Base-by-base conservation (phyloP, 2,329 filamentous ascomycete species). In the Simplicillium sp. region DNA sequence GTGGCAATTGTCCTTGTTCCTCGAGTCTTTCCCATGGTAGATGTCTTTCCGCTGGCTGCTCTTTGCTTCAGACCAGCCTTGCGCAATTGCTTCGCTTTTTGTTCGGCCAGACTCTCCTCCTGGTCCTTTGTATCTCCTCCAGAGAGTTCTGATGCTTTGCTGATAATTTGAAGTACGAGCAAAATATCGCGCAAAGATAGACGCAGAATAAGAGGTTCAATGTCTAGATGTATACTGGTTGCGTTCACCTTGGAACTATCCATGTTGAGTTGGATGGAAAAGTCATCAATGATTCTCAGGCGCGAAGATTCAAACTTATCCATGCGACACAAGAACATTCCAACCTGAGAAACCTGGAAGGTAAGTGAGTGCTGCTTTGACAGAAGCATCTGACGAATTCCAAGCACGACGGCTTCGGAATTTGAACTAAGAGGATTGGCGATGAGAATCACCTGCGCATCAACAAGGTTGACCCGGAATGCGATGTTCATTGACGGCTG, bases 281-380 rank as follows among this genome's bases (percentile, higher is more conserved):
- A 98, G 60, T 98, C 89, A 56, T 99, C 94, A 28, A 99, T 77
- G 46, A 99, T 95, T 14, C 92, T 81, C 36, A 98, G 72, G 31
- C 87, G 80, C 33, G 83, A 89, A 3, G 85, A 88, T 50, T 98
- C 90, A 51, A 97, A 97, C 47, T 82, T 86, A 60, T 99, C 94
- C 92, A 99, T 98, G 11, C 92, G 84, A 57, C 94, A 98, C 28
- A 98, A 64, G 59, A 96, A 99, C 92, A 99, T 98, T 51, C 92
- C 92, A 40, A 97, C 77, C 55, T 97, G 82, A 7, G 87, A 89
- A 3, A 98, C 80, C 56, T 98, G 90, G 55, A 99, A 75, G 1
- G 92, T 96, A 50, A 94, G 75, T 8, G 90, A 87, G 65, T 97
- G 87, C 59, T 98, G 94, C 53, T 94, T 85, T 2, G 90, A 94